Evolutionary conservation across 257 asterid genomes (phyloP), one percentile per base, ranked within the genome.

Genomic region (Gynochthodes officinalis): DNA sequence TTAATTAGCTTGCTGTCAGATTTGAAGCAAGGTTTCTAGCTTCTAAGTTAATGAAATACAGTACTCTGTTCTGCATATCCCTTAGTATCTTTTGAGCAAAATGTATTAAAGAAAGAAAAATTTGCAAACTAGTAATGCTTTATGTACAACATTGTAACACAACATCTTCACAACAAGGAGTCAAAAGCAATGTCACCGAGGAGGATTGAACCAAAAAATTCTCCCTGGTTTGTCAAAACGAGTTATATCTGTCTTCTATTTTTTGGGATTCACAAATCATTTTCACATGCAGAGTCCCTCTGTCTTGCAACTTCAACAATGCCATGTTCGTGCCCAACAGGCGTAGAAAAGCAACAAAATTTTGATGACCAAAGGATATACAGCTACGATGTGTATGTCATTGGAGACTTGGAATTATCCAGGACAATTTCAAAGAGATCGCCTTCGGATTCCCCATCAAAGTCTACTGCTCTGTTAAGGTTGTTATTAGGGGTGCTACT

Each of bases 361-460:
- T 25, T 28, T n/a, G 28, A 23, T 32, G 9, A 33, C 7, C 32
- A 21, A n/a, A 32, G 55, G 37, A 14, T n/a, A 13, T 32, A 23
- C 9, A 6, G 57, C 71, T 76, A 76, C 70, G 30, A 48, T 48
- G 72, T 37, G 77, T 32, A 61, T 77, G 62, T 50, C 14, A 57
- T 59, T 0, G 97, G 89, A 50, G 95, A 89, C 75, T 86, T 86
- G 12, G 66, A 69, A 48, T 82, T 83, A 66, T 91, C 97, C 76
- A 94, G 77, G 28, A 86, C 92, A 73, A 94, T 94, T 73, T 94
- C 97, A 69, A 94, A 94, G 78, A 91, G 73, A 75, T 94, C 98
- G 58, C 96, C 97, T 66, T 94, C 97, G 40, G 97, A 91, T 67
- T 94, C 97, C 59, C 40, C 81, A 67, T 77, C 78, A 71, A 62